phyloP scores from a whole-genome alignment of 148 eudicot species.

The Heliosperma pusillum region DNA sequence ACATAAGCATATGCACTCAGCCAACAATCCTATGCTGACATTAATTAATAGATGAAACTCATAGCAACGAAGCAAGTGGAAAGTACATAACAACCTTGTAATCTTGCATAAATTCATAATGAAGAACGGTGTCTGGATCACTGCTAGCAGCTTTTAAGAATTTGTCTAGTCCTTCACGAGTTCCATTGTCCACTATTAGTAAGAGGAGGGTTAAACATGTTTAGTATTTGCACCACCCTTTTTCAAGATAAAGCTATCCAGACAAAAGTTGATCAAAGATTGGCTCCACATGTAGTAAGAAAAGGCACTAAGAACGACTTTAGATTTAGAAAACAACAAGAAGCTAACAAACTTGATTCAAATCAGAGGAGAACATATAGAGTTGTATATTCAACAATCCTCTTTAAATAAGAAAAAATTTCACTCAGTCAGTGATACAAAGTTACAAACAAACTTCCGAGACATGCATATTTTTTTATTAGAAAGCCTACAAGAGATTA shows the following conservation, averaged over 20 bases:
- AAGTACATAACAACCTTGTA: conserved; percentile 58
- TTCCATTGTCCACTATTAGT: conserved; percentile 82
- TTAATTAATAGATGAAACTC: background rate
- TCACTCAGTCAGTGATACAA: background rate
- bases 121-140: conserved; percentile 96
- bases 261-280: background rate
- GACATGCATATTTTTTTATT: background rate
- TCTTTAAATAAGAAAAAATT: background rate
- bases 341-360: background rate
- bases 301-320: too few relatives aligned
- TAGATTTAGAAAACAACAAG: background rate
- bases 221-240: background rate
- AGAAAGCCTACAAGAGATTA: background rate
- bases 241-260: background rate
- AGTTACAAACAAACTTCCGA: background rate
- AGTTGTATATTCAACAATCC: background rate
- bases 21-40: background rate
- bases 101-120: conserved; percentile 99
- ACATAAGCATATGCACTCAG: background rate
- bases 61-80: conserved; percentile 3
- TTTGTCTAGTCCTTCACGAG: conserved; percentile 91
- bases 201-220: conserved; percentile 7
- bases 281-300: background rate
- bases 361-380: background rate
- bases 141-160: conserved; percentile 90